These are phyloP conservation scores for Tetragonia tetragonoides DNA, from an alignment of 148 eudicot species.

Conservation along the genomic window DNA sequence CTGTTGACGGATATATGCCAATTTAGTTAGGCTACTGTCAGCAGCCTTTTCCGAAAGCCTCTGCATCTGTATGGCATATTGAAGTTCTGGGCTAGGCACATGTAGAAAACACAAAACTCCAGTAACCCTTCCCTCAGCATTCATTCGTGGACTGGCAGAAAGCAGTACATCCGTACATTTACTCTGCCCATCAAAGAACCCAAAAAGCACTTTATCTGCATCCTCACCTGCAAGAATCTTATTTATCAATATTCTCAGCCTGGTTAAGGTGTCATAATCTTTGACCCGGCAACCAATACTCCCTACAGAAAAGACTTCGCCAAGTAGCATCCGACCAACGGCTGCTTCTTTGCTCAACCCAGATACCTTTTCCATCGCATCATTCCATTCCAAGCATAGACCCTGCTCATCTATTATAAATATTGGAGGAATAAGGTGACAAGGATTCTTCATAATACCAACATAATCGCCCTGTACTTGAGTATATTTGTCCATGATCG, in stretches of 20 bases:
- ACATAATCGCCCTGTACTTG: constrained; percentile 64
- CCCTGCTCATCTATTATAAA: constrained; percentile 71
- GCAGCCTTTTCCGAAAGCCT: constrained; percentile 63
- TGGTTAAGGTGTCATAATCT: constrained; percentile 59
- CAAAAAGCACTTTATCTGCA: constrained; percentile 55
- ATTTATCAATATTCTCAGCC: constrained; percentile 57
- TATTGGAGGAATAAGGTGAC: constrained; percentile 78
- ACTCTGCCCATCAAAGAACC: constrained; percentile 50
- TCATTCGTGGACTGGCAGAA: constrained; percentile 55
- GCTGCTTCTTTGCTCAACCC: constrained; percentile 60
- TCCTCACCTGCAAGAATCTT: constrained; percentile 47
- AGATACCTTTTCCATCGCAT: constrained; percentile 63
- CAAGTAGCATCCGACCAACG: constrained; percentile 60
- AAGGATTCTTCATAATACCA: constrained; percentile 59
- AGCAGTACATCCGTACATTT: constrained; percentile 57
- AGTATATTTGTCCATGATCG: constrained; percentile 56
- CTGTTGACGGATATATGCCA: constrained; percentile 54
- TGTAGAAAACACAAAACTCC: constrained; percentile 77
- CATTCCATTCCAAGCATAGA: constrained; percentile 80
- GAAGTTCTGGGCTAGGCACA: constrained; percentile 81
- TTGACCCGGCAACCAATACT: constrained; percentile 68
- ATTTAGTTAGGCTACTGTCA: constrained; percentile 46
- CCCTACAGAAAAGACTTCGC: constrained; percentile 66
- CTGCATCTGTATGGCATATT: constrained; percentile 62
- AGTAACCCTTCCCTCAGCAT: constrained; percentile 50